phyloP scores from a whole-genome alignment of 768 basidiomycete genomes.

The Rhizopogon roseolus region DNA sequence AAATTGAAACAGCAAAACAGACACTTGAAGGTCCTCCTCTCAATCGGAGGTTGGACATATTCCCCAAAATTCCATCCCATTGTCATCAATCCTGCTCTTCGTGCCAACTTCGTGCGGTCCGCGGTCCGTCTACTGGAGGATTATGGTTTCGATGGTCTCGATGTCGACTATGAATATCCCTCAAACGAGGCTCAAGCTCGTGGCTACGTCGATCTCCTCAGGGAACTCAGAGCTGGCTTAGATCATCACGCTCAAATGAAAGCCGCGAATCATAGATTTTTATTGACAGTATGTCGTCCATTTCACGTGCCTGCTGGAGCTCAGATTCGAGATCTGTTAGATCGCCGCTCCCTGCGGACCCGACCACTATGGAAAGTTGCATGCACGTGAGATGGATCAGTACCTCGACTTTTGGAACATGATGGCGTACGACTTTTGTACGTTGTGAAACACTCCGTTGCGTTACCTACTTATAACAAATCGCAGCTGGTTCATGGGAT shows the following conservation, averaged over 20 bases:
- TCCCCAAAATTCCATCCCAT: slow-evolving; percentile 84
- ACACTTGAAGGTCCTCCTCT: slow-evolving; percentile 75
- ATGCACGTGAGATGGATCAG: slow-evolving; percentile 79
- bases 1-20: slow-evolving; percentile 83
- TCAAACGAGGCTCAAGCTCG: slow-evolving; percentile 67
- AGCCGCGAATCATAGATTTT: slow-evolving; percentile 56
- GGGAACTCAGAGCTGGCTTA: slow-evolving; percentile 67
- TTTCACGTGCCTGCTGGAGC: not conserved
- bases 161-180: slow-evolving; percentile 94
- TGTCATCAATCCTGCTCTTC: slow-evolving; percentile 56
- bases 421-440: slow-evolving; percentile 90
- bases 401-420: slow-evolving; percentile 96
- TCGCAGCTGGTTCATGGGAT: slow-evolving; percentile 75
- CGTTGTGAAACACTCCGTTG: slow-evolving; percentile 13
- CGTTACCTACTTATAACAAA: slow-evolving; percentile 8
- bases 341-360: slow-evolving; percentile 93
- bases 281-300: slow-evolving; percentile 56
- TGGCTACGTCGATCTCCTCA: slow-evolving; percentile 81
- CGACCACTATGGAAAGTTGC: slow-evolving; percentile 76
- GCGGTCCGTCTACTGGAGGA: slow-evolving; percentile 82
- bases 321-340: slow-evolving; percentile 31
- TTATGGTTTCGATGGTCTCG: slow-evolving; percentile 88
- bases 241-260: slow-evolving; percentile 70
- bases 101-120: slow-evolving; percentile 76
- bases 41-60: slow-evolving; percentile 96